phyloP scores from a whole-genome alignment of 371 early-diverging fungal genomes.

The Enterocytospora artemiae region DNA sequence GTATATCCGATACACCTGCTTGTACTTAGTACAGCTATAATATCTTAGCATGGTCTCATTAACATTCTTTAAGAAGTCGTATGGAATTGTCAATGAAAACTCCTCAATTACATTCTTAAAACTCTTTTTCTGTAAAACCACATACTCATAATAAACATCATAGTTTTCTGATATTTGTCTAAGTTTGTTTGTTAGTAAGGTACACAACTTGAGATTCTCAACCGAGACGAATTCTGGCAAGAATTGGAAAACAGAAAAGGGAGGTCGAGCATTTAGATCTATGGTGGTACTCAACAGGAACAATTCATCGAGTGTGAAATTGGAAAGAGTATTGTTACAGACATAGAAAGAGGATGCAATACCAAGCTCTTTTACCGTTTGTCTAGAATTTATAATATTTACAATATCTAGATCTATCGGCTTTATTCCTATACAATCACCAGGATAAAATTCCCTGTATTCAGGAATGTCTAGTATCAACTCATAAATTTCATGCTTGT shows the following conservation, averaged over 20 bases:
- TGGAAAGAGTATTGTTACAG: too few relatives aligned
- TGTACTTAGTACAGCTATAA: constrained; percentile 47
- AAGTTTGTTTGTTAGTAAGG: too few relatives aligned
- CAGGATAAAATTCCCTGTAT: constrained; percentile 36
- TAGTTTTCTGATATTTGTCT: constrained; percentile 46
- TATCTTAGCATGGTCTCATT: constrained; percentile 42
- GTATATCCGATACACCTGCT: constrained; percentile 38
- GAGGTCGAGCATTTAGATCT: not conserved
- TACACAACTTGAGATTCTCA: constrained; percentile 1
- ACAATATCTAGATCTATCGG: too few relatives aligned
- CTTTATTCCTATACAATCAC: constrained; percentile 48
- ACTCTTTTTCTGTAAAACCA: constrained; percentile 34
- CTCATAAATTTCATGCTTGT: constrained; percentile 33
- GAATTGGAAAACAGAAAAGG: constrained; percentile 1
- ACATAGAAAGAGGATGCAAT: too few relatives aligned
- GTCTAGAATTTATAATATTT: constrained; percentile 31
- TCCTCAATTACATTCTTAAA: constrained; percentile 34
- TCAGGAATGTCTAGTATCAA: constrained; percentile 42
- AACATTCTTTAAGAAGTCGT: constrained; percentile 31
- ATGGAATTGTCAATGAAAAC: not conserved
- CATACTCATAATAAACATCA: constrained; percentile 51
- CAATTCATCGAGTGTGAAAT: not conserved
- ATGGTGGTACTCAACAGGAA: not conserved
- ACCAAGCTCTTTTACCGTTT: too few relatives aligned
- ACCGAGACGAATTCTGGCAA: not conserved